A percentile compares a stretch with the other conserved stretches of the same genome.
These are phyloP conservation scores for Pseudogymnoascus sp. DNA, from an alignment of 2,329 filamentous ascomycete genomes.

Conservation along the genomic window DNA sequence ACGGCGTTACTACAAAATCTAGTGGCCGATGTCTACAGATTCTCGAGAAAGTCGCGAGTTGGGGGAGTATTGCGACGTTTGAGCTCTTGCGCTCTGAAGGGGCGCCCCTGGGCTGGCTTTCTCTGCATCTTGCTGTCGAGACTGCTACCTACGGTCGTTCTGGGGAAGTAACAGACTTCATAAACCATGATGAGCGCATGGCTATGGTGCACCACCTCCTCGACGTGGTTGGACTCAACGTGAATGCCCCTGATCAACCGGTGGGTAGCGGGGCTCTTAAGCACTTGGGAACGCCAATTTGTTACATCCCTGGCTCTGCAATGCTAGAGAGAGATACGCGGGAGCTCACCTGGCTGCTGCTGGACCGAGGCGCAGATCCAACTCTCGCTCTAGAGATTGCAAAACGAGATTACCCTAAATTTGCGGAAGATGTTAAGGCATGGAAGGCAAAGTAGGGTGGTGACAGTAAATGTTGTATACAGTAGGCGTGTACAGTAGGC, in stretches of 20 bases:
- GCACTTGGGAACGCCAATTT: conserved; percentile 6
- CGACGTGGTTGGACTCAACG: conserved; percentile 10
- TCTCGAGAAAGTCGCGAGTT: background rate
- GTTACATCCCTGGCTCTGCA: conserved; percentile 5
- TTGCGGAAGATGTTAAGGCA: background rate
- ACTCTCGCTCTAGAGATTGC: background rate
- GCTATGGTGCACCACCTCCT: conserved; percentile 12
- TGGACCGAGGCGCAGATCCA: conserved; percentile 12
- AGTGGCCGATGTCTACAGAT: background rate
- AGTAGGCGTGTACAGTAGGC: background rate
- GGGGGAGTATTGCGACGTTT: conserved; percentile 9
- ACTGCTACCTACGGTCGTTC: background rate
- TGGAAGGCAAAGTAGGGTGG: background rate
- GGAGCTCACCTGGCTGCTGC: conserved; percentile 10
- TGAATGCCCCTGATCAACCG: conserved; percentile 9
- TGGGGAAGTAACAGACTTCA: background rate
- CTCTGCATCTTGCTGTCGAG: conserved; percentile 10
- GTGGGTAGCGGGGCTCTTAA: background rate
- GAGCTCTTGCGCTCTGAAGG: conserved; percentile 12
- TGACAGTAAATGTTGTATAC: background rate
- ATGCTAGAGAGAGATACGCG: background rate
- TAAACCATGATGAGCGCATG: conserved; percentile 2
- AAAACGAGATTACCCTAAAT: background rate
- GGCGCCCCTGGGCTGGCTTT: conserved; percentile 8
- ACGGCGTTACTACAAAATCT: background rate